Evolutionary conservation across 2,329 filamentous ascomycete species (phyloP), one percentile per base, ranked within the genome.

Genomic region (Trichoderma simmonsii): DNA sequence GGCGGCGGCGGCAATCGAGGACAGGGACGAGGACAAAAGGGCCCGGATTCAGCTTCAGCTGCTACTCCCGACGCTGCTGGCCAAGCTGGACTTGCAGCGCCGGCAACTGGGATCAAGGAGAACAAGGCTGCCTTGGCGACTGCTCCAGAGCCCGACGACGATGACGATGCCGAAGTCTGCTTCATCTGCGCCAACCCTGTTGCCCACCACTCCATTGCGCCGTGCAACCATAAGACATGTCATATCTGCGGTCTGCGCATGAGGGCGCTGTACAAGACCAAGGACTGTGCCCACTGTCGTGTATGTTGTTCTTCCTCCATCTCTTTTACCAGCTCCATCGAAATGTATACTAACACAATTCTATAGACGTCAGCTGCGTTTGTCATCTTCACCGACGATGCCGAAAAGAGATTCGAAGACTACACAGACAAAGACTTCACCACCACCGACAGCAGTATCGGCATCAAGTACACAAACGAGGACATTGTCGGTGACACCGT

Each of bases 181-280:
- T 98, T 98, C 83, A 99, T 99, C 79, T 99, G 96, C 82, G 95
- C 96, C 71, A 97, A 95, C 75, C 89, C 91, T 2, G 91, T 99
- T 62, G 90, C 92, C 63, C 94, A 98, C 84, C 91, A 93, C 77
- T 92, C 95, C 11, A 90, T 99, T 75, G 91, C 95, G 36, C 95
- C 96, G 24, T 99, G 96, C 83, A 98, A 98, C 81, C 96, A 99
- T 83, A 89, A 93, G 71, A 98, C 95, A 63, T 99, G 96, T 80
- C 96, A 99, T 83, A 97, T 98, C 75, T 99, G 96, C 81, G 92
- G 94, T 11, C 84, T 99, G 76, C 89, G 96, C 73, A 89, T 98
- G 89, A 89, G 96, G 77, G 96, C 95, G 1, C 85, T 99, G 59
- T 99, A 98, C 83, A 98, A 98, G 85, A 97, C 91, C 73, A 97